Evolutionary conservation across 345 rosid species (phyloP), one percentile per base, ranked within the genome.

Genomic region (Geranium rotundifolium): DNA sequence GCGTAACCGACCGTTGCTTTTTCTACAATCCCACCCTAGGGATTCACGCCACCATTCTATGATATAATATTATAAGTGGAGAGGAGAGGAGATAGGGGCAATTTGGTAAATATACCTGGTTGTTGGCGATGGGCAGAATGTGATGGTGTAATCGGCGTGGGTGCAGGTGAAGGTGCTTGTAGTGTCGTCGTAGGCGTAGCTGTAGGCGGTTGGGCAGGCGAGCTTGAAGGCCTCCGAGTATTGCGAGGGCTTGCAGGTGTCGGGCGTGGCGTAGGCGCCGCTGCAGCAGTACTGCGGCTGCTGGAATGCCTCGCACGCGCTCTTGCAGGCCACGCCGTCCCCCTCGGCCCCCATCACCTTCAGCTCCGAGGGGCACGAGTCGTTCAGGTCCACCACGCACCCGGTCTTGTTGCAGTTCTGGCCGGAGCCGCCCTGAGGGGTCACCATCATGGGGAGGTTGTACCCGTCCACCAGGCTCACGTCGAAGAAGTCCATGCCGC

Each of bases 181-280:
- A 74, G 77, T 77, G 59, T 95, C 99, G 71, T 95, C 99, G 63
- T 90, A 95, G 4, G 99, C 99, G 57, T 93, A 93, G 85, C 99
- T 93, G 79, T 90, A 93, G 10, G 99, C 99, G 63, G 65, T 77
- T 29, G 97, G 99, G 19, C 97, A 93, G 5, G 89, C 92, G 59
- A 30, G 82, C 77, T 93, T 93, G 64, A 93, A 93, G 4, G 72
- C 64, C 77, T 67, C 66, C n/a, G 99, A 85, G 69, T 88, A 93
- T 4, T 83, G 65, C 7, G 96, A 84, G 2, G 99, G 95, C 65
- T 79, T 78, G 74, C 99, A 93, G 17, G 80, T 78, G 54, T 83
- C 89, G 8, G 97, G 97, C 4, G 90, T 77, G 0, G 71, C 71
- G 17, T 60, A 81, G 54, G 75, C 95, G 19, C 97, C 99, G 71